Percentiles rank a stretch among this genome's conserved stretches.
These are phyloP conservation scores for Papiliotrema flavescens DNA, from an alignment of 1,284 basidiomycete species.

Conservation along the genomic window DNA sequence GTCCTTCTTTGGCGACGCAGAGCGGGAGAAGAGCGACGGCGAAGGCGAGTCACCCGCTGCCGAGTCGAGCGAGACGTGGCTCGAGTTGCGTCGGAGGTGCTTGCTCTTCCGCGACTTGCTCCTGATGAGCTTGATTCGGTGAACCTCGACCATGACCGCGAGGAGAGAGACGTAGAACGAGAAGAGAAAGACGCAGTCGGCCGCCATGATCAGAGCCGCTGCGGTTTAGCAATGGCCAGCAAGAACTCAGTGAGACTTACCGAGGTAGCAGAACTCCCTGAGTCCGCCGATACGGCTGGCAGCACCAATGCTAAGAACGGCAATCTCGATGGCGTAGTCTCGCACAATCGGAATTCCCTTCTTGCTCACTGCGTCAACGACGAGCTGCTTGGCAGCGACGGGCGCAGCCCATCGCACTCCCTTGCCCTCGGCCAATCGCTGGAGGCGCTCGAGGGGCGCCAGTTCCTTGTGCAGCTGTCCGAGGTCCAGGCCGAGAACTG, in stretches of 20 bases:
- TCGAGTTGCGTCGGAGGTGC: slow-evolving; percentile 18
- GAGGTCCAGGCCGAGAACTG: slow-evolving; percentile 40
- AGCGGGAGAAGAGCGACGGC: slow-evolving; percentile 4
- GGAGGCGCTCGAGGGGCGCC: slow-evolving; percentile 45
- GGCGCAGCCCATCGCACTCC: slow-evolving; percentile 54
- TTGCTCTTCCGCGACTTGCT: slow-evolving; percentile 34
- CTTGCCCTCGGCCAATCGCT: slow-evolving; percentile 46
- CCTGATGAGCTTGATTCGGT: slow-evolving; percentile 59
- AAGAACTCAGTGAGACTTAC: slow-evolving; percentile 38
- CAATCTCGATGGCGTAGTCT: slow-evolving; percentile 90
- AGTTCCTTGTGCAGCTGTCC: slow-evolving; percentile 45
- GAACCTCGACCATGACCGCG: slow-evolving; percentile 86
- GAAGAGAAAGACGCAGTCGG: slow-evolving; percentile 85
- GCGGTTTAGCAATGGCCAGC: neutral
- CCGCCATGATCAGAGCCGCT: slow-evolving; percentile 69
- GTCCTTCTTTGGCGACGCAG: slow-evolving; percentile 8
- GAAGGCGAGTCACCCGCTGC: slow-evolving; percentile 8
- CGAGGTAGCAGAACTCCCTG: slow-evolving; percentile 91
- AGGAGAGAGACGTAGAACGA: slow-evolving; percentile 87
- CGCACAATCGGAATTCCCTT: slow-evolving; percentile 81
- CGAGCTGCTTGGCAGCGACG: slow-evolving; percentile 72
- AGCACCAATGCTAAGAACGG: slow-evolving; percentile 81
- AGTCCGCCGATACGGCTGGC: slow-evolving; percentile 84
- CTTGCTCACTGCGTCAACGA: slow-evolving; percentile 74
- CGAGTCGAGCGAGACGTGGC: slow-evolving; percentile 17